phyloP scores from a whole-genome alignment of 306 rosid genomes.

The Trifolium fragiferum region DNA sequence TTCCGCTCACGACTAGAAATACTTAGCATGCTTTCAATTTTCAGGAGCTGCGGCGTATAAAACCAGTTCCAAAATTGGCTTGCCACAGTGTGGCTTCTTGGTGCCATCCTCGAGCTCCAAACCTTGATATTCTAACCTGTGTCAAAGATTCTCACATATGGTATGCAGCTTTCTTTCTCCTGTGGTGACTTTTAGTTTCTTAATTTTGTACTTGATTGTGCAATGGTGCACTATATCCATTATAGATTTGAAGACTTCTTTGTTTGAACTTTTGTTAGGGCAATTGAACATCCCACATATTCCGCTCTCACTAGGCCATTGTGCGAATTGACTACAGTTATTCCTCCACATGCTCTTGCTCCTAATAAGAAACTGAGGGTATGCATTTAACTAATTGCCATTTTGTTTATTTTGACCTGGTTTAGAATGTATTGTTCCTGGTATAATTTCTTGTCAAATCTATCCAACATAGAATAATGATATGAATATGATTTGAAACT shows the following conservation, averaged over 20 bases:
- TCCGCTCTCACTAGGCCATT: constrained; percentile 98
- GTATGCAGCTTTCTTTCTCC: constrained; percentile 47
- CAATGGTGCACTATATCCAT: constrained; percentile 26
- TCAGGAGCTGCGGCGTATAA: constrained; percentile 95
- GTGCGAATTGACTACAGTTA: constrained; percentile 89
- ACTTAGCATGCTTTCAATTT: constrained; percentile 43
- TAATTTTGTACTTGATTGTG: constrained; percentile 8
- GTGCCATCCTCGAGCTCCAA: constrained; percentile 99
- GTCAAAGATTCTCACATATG: constrained; percentile 98
- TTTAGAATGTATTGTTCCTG: constrained; percentile 9
- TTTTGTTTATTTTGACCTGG: constrained; percentile 21
- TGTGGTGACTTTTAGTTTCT: constrained; percentile 39
- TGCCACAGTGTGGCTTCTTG: constrained; percentile 99
- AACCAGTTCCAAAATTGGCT: constrained; percentile 94
- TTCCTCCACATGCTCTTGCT: constrained; percentile 90
- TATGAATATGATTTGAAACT: constrained; percentile 36
- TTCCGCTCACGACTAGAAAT: constrained; percentile 33
- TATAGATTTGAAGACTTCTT: constrained; percentile 29
- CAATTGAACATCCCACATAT: constrained; percentile 96
- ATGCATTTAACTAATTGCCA: constrained; percentile 48
- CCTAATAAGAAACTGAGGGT: constrained; percentile 97
- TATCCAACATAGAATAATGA: constrained; percentile 27
- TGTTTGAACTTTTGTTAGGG: constrained; percentile 64
- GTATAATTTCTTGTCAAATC: constrained; percentile 28
- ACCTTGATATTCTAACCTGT: constrained; percentile 95